A percentile compares a stretch with the other conserved stretches of the same genome.
Conservation (phyloP, 2,329 filamentous ascomycete genomes). For the Beauveria pseudobassiana region DNA sequence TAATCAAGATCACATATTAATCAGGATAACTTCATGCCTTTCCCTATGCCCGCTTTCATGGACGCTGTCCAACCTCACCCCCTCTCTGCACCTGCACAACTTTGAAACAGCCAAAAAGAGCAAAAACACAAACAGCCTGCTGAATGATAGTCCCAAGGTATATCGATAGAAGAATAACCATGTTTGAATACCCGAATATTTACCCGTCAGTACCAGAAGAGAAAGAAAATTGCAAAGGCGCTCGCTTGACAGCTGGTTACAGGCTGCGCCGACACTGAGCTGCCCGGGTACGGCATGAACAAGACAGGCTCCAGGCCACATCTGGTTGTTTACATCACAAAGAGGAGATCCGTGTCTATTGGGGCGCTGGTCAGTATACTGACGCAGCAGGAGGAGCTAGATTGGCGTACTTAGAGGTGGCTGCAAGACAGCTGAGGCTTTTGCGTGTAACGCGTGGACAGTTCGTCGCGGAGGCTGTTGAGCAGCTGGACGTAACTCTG, state of each 20-base stretch:
- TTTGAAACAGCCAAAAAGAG: not conserved
- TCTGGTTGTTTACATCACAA: conserved; percentile 45
- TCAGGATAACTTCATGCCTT: not conserved
- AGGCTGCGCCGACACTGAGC: not conserved
- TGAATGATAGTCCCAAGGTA: conserved; percentile 8
- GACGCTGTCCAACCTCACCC: not conserved
- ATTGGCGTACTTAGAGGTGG: conserved; percentile 72
- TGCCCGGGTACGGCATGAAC: not conserved
- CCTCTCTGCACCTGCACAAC: not conserved
- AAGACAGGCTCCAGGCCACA: not conserved
- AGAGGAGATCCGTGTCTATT: conserved; percentile 54
- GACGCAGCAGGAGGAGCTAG: conserved; percentile 16
- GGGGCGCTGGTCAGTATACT: conserved; percentile 16
- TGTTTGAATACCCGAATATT: conserved; percentile 6
- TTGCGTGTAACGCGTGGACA: conserved; percentile 80
- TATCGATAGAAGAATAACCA: not conserved
- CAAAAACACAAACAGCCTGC: not conserved
- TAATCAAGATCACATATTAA: not conserved
- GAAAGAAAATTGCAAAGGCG: not conserved
- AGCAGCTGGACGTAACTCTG: conserved; percentile 96
- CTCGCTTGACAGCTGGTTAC: not conserved
- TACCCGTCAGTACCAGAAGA: not conserved
- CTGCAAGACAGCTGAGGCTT: conserved; percentile 96
- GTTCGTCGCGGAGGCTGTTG: conserved; percentile 91
- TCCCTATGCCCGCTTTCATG: not conserved